A percentile compares a stretch with the other conserved stretches of the same genome.
These are phyloP conservation scores for Lentinula edodes DNA, from an alignment of 768 basidiomycete genomes.

Conservation along the genomic window DNA sequence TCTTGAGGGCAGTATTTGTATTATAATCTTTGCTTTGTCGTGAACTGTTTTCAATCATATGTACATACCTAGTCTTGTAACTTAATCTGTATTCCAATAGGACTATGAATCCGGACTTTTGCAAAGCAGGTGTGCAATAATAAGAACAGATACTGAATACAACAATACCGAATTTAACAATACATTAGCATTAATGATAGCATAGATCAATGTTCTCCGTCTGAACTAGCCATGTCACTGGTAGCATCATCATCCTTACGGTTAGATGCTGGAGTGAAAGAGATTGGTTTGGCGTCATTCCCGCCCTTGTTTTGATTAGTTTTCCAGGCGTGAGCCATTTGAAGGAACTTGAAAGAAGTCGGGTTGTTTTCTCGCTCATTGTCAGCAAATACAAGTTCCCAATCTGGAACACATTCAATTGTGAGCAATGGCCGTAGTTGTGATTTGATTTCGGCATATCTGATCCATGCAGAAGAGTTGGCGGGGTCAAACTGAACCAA, in stretches of 20 bases:
- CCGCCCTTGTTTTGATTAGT: slow-evolving; percentile 38
- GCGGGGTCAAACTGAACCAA: slow-evolving; percentile 69
- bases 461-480: slow-evolving; percentile 93
- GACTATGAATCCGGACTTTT: too few relatives aligned
- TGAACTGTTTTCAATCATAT: background rate
- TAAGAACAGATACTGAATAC: background rate
- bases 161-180: background rate
- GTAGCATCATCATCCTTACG: slow-evolving; percentile 29
- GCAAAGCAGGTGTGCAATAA: background rate
- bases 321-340: slow-evolving; percentile 93
- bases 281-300: slow-evolving; percentile 27
- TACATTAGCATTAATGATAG: background rate
- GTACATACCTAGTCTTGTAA: too few relatives aligned
- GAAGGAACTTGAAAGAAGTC: slow-evolving; percentile 90
- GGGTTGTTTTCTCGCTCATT: slow-evolving; percentile 94
- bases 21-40: background rate
- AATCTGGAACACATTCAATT: slow-evolving; percentile 46
- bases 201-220: slow-evolving; percentile 24
- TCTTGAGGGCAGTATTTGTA: background rate
- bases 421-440: slow-evolving; percentile 25
- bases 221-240: slow-evolving; percentile 52
- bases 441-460: slow-evolving; percentile 87
- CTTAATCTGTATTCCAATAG: too few relatives aligned
- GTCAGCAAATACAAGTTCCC: slow-evolving; percentile 94
- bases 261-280: slow-evolving; percentile 22